Evolutionary conservation across 2,329 filamentous ascomycete genomes (phyloP), one percentile per base, ranked within the genome.

Genomic region (Pseudogymnoascus sp.): DNA sequence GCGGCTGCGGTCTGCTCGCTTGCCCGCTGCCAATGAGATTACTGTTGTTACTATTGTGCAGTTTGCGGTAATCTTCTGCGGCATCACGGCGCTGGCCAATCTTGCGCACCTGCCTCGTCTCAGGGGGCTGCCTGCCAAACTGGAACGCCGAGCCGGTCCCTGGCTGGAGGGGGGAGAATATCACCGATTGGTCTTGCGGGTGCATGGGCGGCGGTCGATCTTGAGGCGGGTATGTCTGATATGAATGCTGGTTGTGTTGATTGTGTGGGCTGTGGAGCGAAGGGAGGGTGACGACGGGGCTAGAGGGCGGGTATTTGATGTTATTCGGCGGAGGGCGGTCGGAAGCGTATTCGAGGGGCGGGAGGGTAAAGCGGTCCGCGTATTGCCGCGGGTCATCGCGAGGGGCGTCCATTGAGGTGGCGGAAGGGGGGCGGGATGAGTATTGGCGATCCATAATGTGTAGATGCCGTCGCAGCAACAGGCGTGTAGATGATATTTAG

Each of bases 51-150:
- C 44, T 33, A 33, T 19, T 19, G 6, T 19, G n/a, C 5, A 6
- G 13, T 56, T 56, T 56, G 50, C 50, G 29, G 50, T 56, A 56
- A 4, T 56, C 50, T 1, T 56, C 50, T 56, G 50, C 29, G 29
- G 50, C 16, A 14, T 56, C 50, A n/a, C 50, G 50, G 50, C 50
- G 50, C 50, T 56, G 50, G 11, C 50, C 50, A 3, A 56, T 56
- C 50, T 56, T 56, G 26, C 50, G 50, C 26, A 56, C 50, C 50
- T 56, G 50, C 29, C 50, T 56, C 50, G 50, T 33, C 50, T 56
- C 50, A 33, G 50, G 4, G 29, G n/a, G 8, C 13, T 19, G 50
- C 16, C 50, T 19, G n/a, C 50, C 50, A 56, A 56, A 56, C n/a
- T 33, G n/a, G 29, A 16, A 56, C 8, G 29, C 8, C 21, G 29